Base-by-base conservation (phyloP, 192 early-diverging fungal species). In the Geranomyces variabilis region DNA sequence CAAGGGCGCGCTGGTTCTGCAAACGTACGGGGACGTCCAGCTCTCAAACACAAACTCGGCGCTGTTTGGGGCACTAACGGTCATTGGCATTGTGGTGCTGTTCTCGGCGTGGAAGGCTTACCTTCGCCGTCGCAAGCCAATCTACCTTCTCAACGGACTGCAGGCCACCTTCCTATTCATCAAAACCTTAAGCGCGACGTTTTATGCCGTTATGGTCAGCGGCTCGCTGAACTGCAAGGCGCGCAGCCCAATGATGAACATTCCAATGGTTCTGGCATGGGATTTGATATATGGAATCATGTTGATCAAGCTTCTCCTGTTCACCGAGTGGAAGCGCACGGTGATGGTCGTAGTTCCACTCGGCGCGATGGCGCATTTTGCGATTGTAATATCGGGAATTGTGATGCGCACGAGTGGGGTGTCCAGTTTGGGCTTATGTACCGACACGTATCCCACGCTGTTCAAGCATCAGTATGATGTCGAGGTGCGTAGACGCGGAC, bases 401-500 rank as follows among this genome's bases (percentile, higher is more conserved):
- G 49, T 58, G 5, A 43, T 24, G 47, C 31, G 75, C 34, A 53
- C n/a, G 13, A 31, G 17, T 34, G 30, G 24, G 19, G 29, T 67
- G 33, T 31, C 66, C 17, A 26, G 24, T 24, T 26, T 56, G 17
- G 69, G 69, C 24, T 36, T 72, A 19, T 76, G 75, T 43, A 49
- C 34, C 4, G 66, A 64, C 43, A 71, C 17, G 31, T 76, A 76
- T 46, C 58, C 69, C n/a, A 10, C 65, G 12, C 12, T 73, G 10
- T 76, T 63, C 63, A 76, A 76, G 29, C 75, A 76, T 71, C 75
- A 76, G 58, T 76, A 76, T 72, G 46, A 19, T 33, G 57, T 76
- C 34, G 75, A 76, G 68, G 75, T 76, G 51, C 19, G 67, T 43
- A n/a, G n/a, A n/a, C n/a, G n/a, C n/a, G n/a, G n/a, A n/a, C n/a